Evolutionary conservation across 495 filamentous ascomycete species (phyloP).

Genomic region (Platismatia glauca): DNA sequence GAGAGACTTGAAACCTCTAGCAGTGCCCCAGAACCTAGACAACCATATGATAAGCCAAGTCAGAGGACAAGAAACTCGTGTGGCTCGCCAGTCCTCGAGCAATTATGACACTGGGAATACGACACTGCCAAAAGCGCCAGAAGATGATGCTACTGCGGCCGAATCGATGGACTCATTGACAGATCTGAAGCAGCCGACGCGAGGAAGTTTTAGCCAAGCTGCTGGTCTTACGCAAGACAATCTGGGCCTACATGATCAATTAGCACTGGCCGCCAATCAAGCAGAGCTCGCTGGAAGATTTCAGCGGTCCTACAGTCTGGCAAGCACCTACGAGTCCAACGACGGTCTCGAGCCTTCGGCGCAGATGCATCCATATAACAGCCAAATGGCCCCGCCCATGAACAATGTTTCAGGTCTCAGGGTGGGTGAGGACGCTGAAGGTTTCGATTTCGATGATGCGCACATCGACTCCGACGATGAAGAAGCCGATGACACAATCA

Average conservation of each 20-base stretch:
- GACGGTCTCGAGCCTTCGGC: constrained; percentile 40
- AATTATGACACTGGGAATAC: constrained; percentile 10
- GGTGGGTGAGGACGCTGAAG: constrained; percentile 28
- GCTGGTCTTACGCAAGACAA: constrained; percentile 45
- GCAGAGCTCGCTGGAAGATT: constrained; percentile 65
- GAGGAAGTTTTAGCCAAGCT: constrained; percentile 23
- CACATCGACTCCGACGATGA: constrained; percentile 33
- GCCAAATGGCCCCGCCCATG: constrained; percentile 36
- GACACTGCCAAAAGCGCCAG: constrained; percentile 4
- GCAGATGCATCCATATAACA: constrained; percentile 39
- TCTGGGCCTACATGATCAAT: constrained; percentile 63
- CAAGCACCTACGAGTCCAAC: constrained; percentile 20
- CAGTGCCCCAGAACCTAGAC: constrained; percentile 24
- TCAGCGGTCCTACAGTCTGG: constrained; percentile 42
- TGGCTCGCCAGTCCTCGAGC: constrained; percentile 14
- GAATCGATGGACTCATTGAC: constrained; percentile 23
- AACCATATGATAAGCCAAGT: not conserved
- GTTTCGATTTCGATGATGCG: constrained; percentile 45
- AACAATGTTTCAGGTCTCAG: constrained; percentile 26
- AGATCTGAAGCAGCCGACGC: constrained; percentile 16
- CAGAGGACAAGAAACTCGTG: not conserved
- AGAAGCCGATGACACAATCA: constrained; percentile 73
- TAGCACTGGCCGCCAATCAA: constrained; percentile 67
- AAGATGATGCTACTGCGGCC: constrained; percentile 12
- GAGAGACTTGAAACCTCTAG: constrained; percentile 30